These are phyloP conservation scores for Chlamydomonas asymmetrica DNA, from an alignment of 139 green algal genomes.

Conservation along the genomic window DNA sequence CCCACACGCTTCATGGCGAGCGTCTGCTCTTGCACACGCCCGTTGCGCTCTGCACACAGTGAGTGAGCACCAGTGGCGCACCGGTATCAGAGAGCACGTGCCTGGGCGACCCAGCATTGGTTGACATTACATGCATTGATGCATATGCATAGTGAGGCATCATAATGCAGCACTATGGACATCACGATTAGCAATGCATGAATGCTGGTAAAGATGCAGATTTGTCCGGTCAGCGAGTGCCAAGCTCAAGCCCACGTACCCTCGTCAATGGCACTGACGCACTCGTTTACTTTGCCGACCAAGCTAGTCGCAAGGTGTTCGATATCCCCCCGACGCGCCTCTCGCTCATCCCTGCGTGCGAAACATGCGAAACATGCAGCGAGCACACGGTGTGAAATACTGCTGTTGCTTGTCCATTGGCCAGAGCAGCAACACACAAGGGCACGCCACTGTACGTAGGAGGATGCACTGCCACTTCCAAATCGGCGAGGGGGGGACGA, in stretches of 20 bases:
- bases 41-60: slow-evolving; percentile 35
- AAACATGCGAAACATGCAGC: neutral
- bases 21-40: slow-evolving; percentile 40
- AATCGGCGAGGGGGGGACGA: too few relatives aligned
- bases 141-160: neutral
- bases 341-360: slow-evolving; percentile 67
- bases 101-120: too few relatives aligned
- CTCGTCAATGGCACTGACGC: slow-evolving; percentile 61
- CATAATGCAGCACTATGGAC: neutral
- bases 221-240: too few relatives aligned
- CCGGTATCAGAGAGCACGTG: too few relatives aligned
- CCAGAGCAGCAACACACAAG: neutral
- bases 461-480: too few relatives aligned
- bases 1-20: slow-evolving; percentile 57
- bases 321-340: slow-evolving; percentile 65
- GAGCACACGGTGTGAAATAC: neutral
- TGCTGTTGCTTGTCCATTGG: neutral
- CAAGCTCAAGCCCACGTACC: slow-evolving; percentile 47
- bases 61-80: too few relatives aligned
- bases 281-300: slow-evolving; percentile 68
- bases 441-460: neutral
- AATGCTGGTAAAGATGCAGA: too few relatives aligned
- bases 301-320: slow-evolving; percentile 65
- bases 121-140: too few relatives aligned
- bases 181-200: too few relatives aligned